These are phyloP conservation scores for Yamadazyma dendronema DNA, from an alignment of 1,139 yeast species.

Conservation along the genomic window DNA sequence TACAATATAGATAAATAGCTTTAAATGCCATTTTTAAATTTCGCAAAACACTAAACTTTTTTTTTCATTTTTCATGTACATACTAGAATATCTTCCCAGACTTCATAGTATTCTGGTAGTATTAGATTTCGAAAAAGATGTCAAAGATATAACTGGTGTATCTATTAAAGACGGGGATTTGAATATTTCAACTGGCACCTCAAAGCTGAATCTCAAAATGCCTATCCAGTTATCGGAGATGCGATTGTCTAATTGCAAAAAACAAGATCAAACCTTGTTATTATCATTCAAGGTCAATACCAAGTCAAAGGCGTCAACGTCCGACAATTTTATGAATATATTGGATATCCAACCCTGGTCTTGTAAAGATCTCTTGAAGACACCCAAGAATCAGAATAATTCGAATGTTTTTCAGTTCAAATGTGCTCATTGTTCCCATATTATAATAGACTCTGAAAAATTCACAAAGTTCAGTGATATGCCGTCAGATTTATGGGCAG, in stretches of 20 bases:
- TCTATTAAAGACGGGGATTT: slow-evolving; percentile 3
- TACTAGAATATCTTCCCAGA: slow-evolving; percentile 41
- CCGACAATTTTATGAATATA: slow-evolving; percentile 22
- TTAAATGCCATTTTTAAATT: not conserved
- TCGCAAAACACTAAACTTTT: too few species aligned
- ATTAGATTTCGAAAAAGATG: slow-evolving; percentile 20
- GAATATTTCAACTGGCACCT: not conserved
- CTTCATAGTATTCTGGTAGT: slow-evolving; percentile 30
- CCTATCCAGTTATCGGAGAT: slow-evolving; percentile 1
- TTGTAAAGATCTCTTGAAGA: slow-evolving; percentile 33
- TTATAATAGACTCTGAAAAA: slow-evolving; percentile 27
- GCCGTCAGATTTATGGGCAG: slow-evolving; percentile 95
- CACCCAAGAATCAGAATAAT: slow-evolving; percentile 23
- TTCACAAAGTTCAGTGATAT: slow-evolving; percentile 50
- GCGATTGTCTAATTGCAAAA: slow-evolving; percentile 9
- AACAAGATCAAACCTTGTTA: slow-evolving; percentile 7
- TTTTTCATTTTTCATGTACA: slow-evolving; percentile 28
- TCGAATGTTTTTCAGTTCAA: slow-evolving; percentile 30
- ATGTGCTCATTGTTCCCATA: slow-evolving; percentile 31
- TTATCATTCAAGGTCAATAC: slow-evolving; percentile 11
- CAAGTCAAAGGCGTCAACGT: slow-evolving; percentile 7
- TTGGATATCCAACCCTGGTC: slow-evolving; percentile 36
- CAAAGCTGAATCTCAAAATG: not conserved
- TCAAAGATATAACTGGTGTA: slow-evolving; percentile 11
- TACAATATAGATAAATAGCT: not conserved